These are phyloP conservation scores for Candida frijolesensis DNA, from an alignment of 1,139 yeast species.

Conservation along the genomic window DNA sequence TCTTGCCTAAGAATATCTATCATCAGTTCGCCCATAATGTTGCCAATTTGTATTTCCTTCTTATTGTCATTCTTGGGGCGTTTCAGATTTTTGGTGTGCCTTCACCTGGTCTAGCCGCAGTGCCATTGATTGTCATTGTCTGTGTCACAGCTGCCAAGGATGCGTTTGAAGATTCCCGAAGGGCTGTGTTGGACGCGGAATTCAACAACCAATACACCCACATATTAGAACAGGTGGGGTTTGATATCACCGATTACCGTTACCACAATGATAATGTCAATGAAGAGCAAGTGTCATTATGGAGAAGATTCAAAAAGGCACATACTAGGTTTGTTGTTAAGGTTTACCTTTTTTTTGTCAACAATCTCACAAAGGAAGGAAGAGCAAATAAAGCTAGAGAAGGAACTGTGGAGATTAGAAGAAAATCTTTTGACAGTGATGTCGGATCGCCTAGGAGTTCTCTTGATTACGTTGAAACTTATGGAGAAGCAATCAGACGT, in stretches of 20 bases:
- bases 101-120: slow-evolving; percentile 86
- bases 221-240: slow-evolving; percentile 47
- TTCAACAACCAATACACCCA: slow-evolving; percentile 84
- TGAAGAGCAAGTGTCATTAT: slow-evolving; percentile 61
- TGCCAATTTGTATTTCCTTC: slow-evolving; percentile 85
- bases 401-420: slow-evolving; percentile 18
- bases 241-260: neutral
- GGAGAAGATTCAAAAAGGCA: slow-evolving; percentile 66
- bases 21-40: slow-evolving; percentile 78
- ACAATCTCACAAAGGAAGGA: slow-evolving; percentile 27
- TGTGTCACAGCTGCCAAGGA: slow-evolving; percentile 87
- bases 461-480: slow-evolving; percentile 23
- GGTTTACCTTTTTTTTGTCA: slow-evolving; percentile 24
- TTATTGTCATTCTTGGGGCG: slow-evolving; percentile 80
- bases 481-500: slow-evolving; percentile 22
- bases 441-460: slow-evolving; percentile 21
- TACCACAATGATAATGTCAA: slow-evolving; percentile 74
- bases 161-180: slow-evolving; percentile 90
- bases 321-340: slow-evolving; percentile 28
- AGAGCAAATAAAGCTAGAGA: slow-evolving; percentile 32
- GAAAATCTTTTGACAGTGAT: slow-evolving; percentile 42
- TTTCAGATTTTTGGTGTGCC: slow-evolving; percentile 91
- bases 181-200: slow-evolving; percentile 78
- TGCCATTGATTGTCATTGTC: slow-evolving; percentile 92
- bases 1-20: slow-evolving; percentile 79